Evolutionary conservation across 83 land plant species (phyloP).

Genomic region (Diphasiastrum complanatum): DNA sequence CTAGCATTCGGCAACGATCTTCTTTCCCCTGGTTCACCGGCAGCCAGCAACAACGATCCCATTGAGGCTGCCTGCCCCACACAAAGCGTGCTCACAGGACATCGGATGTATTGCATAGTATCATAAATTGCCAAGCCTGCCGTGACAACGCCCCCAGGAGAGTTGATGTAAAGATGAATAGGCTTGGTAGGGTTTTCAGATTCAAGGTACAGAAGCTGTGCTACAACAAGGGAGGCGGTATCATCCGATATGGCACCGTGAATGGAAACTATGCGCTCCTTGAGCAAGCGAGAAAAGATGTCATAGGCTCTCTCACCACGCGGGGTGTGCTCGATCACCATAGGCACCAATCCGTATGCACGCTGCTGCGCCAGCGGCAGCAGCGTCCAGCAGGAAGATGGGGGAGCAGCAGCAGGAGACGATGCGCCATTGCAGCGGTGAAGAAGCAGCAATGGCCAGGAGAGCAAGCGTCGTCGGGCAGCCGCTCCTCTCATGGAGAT

Average conservation of each 20-base stretch:
- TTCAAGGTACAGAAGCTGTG: slow-evolving; percentile 83
- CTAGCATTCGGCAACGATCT: slow-evolving; percentile 82
- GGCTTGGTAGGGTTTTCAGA: slow-evolving; percentile 90
- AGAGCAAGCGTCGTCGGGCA: too few species aligned
- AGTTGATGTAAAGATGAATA: slow-evolving; percentile 82
- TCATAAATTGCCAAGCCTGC: slow-evolving; percentile 97
- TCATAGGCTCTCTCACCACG: slow-evolving; percentile 94
- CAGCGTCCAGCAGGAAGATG: too few species aligned
- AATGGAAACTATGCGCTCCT: slow-evolving; percentile 90
- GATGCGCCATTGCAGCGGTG: too few species aligned
- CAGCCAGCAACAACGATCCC: slow-evolving; percentile 83
- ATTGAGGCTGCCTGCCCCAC: slow-evolving; percentile 94
- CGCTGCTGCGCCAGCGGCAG: too few species aligned
- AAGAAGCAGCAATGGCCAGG: too few species aligned
- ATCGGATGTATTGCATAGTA: slow-evolving; percentile 83
- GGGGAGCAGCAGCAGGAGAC: too few species aligned
- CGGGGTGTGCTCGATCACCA: slow-evolving; percentile 87
- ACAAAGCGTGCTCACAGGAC: slow-evolving; percentile 82
- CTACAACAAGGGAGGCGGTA: slow-evolving; percentile 86
- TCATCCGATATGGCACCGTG: slow-evolving; percentile 87
- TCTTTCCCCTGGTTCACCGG: slow-evolving; percentile 76
- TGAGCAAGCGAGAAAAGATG: slow-evolving; percentile 88
- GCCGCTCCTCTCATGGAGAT: too few species aligned
- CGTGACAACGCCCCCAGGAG: slow-evolving; percentile 84
- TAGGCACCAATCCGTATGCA: slow-evolving; percentile 62